phyloP scores from a whole-genome alignment of 2,329 filamentous ascomycete species.

The Hymenoscyphus linearis region DNA sequence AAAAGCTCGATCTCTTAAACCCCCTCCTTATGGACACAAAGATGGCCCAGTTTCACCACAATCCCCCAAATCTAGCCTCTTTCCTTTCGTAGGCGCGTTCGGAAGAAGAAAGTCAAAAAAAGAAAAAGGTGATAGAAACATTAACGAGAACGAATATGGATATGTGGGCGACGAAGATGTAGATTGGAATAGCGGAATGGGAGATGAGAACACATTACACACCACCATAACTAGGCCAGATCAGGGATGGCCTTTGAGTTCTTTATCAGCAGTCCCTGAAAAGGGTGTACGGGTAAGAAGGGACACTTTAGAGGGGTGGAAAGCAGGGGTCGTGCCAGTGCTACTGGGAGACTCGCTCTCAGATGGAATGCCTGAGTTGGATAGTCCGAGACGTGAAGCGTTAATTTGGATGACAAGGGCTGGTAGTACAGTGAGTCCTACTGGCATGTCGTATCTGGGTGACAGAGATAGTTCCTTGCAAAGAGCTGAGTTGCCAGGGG shows the following conservation, averaged over 20 bases:
- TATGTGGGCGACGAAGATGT: neutral
- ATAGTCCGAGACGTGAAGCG: neutral
- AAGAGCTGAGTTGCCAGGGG: neutral
- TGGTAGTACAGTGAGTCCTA: neutral
- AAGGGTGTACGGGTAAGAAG: neutral
- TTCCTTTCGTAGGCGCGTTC: neutral
- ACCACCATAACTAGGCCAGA: neutral
- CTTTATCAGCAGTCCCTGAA: neutral
- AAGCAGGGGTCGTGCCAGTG: neutral
- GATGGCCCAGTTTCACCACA: neutral
- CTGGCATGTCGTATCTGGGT: neutral
- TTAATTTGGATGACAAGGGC: neutral
- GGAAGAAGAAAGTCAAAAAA: neutral
- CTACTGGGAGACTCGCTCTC: neutral
- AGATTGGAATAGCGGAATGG: neutral
- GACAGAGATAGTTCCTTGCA: neutral
- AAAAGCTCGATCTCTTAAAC: neutral
- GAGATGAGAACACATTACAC: neutral
- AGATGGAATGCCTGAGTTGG: neutral
- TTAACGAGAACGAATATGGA: neutral
- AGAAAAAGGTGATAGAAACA: neutral
- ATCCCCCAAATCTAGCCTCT: neutral
- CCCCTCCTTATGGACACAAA: neutral
- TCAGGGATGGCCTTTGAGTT: neutral
- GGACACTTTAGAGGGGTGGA: conserved; percentile 4